Base-by-base conservation (phyloP, 2,329 filamentous ascomycete genomes). In the Exophiala viscosa region DNA sequence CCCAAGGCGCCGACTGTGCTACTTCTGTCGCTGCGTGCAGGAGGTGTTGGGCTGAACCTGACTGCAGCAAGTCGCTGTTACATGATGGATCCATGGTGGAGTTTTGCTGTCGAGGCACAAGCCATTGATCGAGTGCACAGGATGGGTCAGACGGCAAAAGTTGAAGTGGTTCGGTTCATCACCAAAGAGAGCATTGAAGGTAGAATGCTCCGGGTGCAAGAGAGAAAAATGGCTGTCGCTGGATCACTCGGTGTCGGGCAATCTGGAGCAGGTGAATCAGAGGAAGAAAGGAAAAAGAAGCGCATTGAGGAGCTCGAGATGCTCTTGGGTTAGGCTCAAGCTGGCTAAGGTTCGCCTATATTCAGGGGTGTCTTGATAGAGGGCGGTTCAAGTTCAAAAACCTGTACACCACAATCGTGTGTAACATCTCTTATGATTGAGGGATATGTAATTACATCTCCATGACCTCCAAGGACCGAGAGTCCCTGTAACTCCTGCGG, bases 61-160 rank as follows among this genome's bases (percentile, higher is more conserved):
- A 97, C 92, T 0, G 85, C 85, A 60, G 93, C 93, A 5, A 89
- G 86, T 59, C 78, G 88, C 48, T 95, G 99, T 4, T 99, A 87
- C 73, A 95, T 99, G 88, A 97, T 99, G 93, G 93, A 99, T 70
- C 93, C 93, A 0, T 99, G 93, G 93, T 99, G 93, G 93, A 95
- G 88, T 66, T 99, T 92, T 70, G 91, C 93, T 0, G 86, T 97
- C 10, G 93, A 99, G 71, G 90, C 91, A 4, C 93, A 99, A 71
- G 93, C 93, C 7, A 97, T 99, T 65, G 93, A 99, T 73, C 88
- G 93, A 1, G 90, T 99, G 32, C 93, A 99, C 74, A 84, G 93
- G 7, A 96, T 99, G 88, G 93, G 93, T 0, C 93, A 99, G 69
- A 84, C 87, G 45, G 80, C 84, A 13, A 88, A 92, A 64, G 93